A percentile compares a stretch with the other conserved stretches of the same genome.
phyloP scores from a whole-genome alignment of 768 basidiomycete genomes.

The Hortiboletus campestris region DNA sequence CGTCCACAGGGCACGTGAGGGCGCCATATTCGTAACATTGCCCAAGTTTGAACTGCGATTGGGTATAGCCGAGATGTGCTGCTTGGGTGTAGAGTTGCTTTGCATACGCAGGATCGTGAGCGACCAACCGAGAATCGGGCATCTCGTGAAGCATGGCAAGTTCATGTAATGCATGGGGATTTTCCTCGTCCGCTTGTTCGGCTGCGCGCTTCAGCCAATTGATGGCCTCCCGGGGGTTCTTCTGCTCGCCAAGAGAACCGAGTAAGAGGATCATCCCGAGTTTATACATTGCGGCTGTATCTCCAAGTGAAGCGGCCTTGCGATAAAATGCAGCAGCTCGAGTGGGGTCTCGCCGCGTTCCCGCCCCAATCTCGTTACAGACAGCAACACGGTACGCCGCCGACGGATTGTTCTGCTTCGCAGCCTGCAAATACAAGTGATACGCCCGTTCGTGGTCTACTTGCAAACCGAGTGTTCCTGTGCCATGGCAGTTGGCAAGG shows the following conservation, averaged over 20 bases:
- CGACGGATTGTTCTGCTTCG: conserved; percentile 94
- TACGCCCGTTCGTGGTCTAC: conserved; percentile 99
- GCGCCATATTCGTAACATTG: conserved; percentile 93
- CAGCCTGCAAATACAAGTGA: conserved; percentile 93
- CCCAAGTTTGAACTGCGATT: conserved; percentile 93
- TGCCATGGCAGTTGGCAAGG: conserved; percentile 95
- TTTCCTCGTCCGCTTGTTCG: conserved; percentile 96
- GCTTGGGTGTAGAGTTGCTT: conserved; percentile 86
- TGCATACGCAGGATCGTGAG: conserved; percentile 78
- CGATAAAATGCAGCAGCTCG: conserved; percentile 95
- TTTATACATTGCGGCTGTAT: conserved; percentile 99
- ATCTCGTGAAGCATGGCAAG: conserved; percentile 85
- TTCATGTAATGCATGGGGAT: conserved; percentile 96
- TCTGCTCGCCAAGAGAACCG: conserved; percentile 77
- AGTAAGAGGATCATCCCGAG: conserved; percentile 96
- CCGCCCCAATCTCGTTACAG: conserved; percentile 98
- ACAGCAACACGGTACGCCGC: conserved; percentile 97
- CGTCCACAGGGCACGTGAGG: conserved; percentile 88
- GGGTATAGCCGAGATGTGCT: conserved; percentile 90
- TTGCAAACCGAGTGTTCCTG: conserved; percentile 90
- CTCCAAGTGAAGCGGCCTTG: conserved; percentile 93
- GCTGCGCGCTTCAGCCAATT: conserved; percentile 94
- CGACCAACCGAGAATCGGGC: conserved; percentile 62
- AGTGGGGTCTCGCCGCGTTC: conserved; percentile 83
- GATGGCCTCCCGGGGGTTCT: conserved; percentile 88